Percentiles rank a stretch among this genome's conserved stretches.
Conservation (phyloP, 2,329 filamentous ascomycete species). For the Botrytis pseudocinerea region DNA sequence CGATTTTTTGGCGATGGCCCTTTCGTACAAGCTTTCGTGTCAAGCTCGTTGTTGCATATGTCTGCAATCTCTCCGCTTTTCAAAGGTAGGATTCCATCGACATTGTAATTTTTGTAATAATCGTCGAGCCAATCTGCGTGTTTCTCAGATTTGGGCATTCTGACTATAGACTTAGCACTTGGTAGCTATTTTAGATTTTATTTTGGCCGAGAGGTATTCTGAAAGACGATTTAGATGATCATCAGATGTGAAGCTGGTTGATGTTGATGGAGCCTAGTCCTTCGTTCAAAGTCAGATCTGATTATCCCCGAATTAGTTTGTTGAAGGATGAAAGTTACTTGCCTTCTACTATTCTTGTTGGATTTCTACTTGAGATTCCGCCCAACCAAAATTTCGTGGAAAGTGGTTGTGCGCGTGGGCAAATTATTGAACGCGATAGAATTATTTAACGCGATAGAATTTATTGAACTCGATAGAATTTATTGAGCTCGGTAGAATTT, state of each 20-base stretch:
- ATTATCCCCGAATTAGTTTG: not conserved
- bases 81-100: not conserved
- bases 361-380: not conserved
- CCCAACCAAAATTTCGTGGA: not conserved
- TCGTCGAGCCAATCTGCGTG: not conserved
- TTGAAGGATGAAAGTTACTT: not conserved
- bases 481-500: rapidly evolving
- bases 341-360: not conserved
- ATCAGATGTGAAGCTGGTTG: not conserved
- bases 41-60: not conserved
- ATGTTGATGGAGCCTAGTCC: not conserved
- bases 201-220: not conserved
- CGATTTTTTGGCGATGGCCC: not conserved
- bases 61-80: not conserved
- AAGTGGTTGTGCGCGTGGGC: not conserved
- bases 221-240: not conserved
- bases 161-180: not conserved
- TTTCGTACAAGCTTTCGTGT: not conserved
- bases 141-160: not conserved
- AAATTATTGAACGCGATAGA: not conserved
- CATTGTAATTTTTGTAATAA: not conserved
- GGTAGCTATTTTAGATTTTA: not conserved
- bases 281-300: not conserved
- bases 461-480: not conserved
- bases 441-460: not conserved